Conservation (phyloP, 2,329 filamentous ascomycete genomes). For the Apiospora rasikravindrae region DNA sequence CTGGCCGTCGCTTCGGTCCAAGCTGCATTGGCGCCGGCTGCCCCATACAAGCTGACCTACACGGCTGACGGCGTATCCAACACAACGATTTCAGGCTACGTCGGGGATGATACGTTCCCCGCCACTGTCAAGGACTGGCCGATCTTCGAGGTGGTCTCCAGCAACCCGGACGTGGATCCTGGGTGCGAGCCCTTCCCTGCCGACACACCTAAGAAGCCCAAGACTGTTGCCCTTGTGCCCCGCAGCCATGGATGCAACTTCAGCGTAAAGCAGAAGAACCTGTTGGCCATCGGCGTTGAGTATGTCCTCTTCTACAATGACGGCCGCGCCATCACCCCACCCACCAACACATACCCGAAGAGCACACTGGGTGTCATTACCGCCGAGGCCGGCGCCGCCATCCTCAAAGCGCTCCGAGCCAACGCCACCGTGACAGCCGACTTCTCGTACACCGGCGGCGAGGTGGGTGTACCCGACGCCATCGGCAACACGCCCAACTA, state of each 20-base stretch:
- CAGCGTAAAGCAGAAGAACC: neutral
- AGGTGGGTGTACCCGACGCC: conserved; percentile 5
- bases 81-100: neutral
- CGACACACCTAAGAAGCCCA: neutral
- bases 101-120: neutral
- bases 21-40: neutral
- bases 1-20: neutral
- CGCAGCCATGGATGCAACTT: neutral
- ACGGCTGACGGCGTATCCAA: neutral
- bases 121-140: conserved; percentile 1
- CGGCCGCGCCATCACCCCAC: neutral
- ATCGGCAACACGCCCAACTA: conserved; percentile 18
- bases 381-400: conserved; percentile 16
- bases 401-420: neutral
- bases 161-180: neutral
- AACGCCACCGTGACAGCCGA: conserved; percentile 12
- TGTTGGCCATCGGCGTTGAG: neutral
- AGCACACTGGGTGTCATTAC: conserved; percentile 4
- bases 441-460: conserved; percentile 8
- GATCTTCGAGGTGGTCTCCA: neutral
- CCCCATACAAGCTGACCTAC: neutral
- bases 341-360: neutral
- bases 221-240: neutral
- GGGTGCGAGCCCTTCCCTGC: neutral
- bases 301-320: conserved; percentile 13